phyloP scores from a whole-genome alignment of 164 flowering plant genomes.

The Tinospora cordifolia region DNA sequence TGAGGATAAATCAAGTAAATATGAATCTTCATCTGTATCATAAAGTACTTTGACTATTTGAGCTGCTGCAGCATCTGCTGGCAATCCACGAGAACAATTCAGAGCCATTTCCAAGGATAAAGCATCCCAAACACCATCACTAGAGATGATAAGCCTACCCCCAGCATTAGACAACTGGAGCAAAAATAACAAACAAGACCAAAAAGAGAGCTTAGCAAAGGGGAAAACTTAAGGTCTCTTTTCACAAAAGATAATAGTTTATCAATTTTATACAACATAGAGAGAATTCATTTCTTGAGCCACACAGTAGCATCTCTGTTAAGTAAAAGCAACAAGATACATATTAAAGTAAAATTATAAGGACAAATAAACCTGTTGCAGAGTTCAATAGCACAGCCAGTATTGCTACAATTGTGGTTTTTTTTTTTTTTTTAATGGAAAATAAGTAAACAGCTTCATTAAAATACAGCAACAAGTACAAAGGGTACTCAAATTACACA shows the following conservation, averaged over 20 bases:
- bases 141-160: slow-evolving; percentile 81
- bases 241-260: neutral
- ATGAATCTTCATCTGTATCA: neutral
- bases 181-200: neutral
- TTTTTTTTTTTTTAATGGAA: too few relatives aligned
- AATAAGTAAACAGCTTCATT: too few relatives aligned
- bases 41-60: slow-evolving; percentile 72
- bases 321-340: too few relatives aligned
- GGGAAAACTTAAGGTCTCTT: neutral
- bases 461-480: too few relatives aligned
- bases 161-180: slow-evolving; percentile 83
- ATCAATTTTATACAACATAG: neutral
- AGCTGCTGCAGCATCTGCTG: slow-evolving; percentile 77
- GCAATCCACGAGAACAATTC: slow-evolving; percentile 79
- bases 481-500: too few relatives aligned
- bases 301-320: too few relatives aligned
- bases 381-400: too few relatives aligned
- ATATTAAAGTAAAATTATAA: too few relatives aligned
- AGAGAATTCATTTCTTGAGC: neutral
- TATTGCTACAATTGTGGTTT: too few relatives aligned
- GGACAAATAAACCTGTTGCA: too few relatives aligned
- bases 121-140: slow-evolving; percentile 99
- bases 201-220: neutral
- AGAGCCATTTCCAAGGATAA: slow-evolving; percentile 62
- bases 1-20: neutral